Percentiles rank a stretch among this genome's conserved stretches.
Evolutionary conservation across 1,139 yeast species (phyloP).

Genomic region (Pichia sp.): DNA sequence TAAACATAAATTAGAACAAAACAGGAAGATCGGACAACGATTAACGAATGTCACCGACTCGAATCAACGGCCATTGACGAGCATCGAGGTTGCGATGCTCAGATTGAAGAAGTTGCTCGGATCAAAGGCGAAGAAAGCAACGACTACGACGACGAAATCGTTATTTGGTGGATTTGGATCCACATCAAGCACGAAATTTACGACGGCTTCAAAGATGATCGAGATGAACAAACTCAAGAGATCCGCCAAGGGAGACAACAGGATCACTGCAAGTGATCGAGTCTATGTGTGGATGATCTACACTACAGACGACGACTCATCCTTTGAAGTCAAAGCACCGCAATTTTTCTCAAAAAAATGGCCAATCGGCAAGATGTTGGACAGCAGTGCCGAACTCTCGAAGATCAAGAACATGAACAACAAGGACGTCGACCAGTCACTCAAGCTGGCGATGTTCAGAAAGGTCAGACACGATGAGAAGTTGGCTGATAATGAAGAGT

Average conservation of each 20-base stretch:
- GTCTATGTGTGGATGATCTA: constrained; percentile 60
- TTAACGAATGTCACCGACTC: constrained; percentile 16
- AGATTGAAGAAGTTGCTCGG: constrained; percentile 18
- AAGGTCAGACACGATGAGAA: constrained; percentile 29
- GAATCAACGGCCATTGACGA: constrained; percentile 11
- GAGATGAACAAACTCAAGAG: constrained; percentile 46
- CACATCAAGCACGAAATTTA: background rate
- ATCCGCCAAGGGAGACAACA: constrained; percentile 67
- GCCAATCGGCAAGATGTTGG: constrained; percentile 80
- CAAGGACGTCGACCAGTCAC: constrained; percentile 41
- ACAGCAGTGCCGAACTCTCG: constrained; percentile 56
- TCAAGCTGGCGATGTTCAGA: constrained; percentile 46
- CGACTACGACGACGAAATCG: constrained; percentile 20
- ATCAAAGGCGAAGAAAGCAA: background rate
- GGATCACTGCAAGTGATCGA: constrained; percentile 54
- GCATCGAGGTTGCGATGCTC: constrained; percentile 20
- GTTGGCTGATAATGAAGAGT: constrained; percentile 25
- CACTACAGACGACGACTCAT: constrained; percentile 34
- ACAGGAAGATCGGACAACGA: constrained; percentile 15
- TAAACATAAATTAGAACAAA: constrained; percentile 13
- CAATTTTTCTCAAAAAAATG: constrained; percentile 42
- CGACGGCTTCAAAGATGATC: constrained; percentile 24
- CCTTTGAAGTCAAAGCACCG: constrained; percentile 30
- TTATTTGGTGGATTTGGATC: background rate
- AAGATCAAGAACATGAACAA: constrained; percentile 59